Percentiles rank a stretch among this genome's conserved stretches.
Conservation (phyloP, 805 yeast genomes). For the Candida tammaniensis region DNA sequence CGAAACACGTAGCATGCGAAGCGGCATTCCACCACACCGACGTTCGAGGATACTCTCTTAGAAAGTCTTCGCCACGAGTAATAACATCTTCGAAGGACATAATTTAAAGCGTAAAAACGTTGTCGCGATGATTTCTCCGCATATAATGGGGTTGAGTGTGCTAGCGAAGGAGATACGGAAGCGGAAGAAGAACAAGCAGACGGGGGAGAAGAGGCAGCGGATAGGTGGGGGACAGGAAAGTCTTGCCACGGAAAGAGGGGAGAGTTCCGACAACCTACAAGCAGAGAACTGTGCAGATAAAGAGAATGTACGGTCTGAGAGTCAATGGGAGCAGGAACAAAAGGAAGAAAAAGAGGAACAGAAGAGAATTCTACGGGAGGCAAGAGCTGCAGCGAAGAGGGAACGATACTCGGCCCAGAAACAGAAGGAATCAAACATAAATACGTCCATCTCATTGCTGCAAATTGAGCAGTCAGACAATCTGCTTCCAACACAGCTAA, state of each 20-base stretch:
- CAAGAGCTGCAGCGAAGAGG: too few species aligned
- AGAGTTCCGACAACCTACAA: too few species aligned
- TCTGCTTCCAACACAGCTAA: constrained; percentile 41
- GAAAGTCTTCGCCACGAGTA: constrained; percentile 69
- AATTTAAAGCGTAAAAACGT: too few species aligned
- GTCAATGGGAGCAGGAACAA: too few species aligned
- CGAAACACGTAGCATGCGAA: constrained; percentile 65
- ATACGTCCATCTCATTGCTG: too few species aligned
- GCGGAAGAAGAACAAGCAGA: constrained; percentile 5
- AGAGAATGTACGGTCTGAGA: too few species aligned
- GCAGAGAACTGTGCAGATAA: too few species aligned
- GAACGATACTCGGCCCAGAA: constrained; percentile 23
- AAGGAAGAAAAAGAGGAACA: constrained; percentile 7
- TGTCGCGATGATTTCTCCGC: background rate
- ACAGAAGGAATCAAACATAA: constrained; percentile 22
- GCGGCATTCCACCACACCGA: constrained; percentile 61
- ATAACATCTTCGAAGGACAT: constrained; percentile 74
- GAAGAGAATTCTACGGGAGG: too few species aligned
- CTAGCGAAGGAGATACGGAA: constrained; percentile 46
- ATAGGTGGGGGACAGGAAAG: background rate
- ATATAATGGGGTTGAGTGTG: constrained; percentile 20
- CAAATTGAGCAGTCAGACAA: too few species aligned
- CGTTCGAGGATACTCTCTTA: constrained; percentile 59
- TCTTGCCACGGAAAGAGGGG: too few species aligned
- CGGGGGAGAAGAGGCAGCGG: constrained; percentile 7